A percentile compares a stretch with the other conserved stretches of the same genome.
These are phyloP conservation scores for Yamadazyma phyllophila DNA, from an alignment of 805 yeast genomes.

Conservation along the genomic window DNA sequence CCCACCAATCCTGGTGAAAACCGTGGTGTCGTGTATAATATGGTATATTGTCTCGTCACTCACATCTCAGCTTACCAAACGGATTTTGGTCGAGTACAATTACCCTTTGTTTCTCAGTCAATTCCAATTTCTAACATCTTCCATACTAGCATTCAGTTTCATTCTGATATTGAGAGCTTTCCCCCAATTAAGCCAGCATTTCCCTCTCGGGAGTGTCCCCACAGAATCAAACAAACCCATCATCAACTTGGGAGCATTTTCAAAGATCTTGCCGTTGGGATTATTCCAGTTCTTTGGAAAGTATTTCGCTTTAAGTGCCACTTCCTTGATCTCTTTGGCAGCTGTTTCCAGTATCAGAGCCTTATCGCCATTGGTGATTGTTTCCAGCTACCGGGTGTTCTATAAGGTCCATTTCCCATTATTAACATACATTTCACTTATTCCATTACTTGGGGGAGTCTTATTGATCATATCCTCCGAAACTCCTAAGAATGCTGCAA, in stretches of 20 bases:
- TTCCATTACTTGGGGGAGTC: conserved; percentile 55
- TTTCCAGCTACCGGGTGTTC: conserved; percentile 50
- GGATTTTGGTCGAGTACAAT: conserved; percentile 52
- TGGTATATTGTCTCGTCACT: conserved; percentile 66
- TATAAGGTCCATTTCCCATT: conserved; percentile 51
- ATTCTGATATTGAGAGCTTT: conserved; percentile 31
- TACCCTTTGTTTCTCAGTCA: conserved; percentile 65
- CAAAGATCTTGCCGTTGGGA: conserved; percentile 60
- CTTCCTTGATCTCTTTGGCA: conserved; percentile 63
- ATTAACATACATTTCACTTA: conserved; percentile 49
- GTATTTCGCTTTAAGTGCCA: conserved; percentile 60
- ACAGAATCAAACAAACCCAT: conserved; percentile 21
- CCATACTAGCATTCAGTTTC: conserved; percentile 39
- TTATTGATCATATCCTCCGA: conserved; percentile 44
- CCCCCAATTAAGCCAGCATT: conserved; percentile 30
- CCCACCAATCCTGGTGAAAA: conserved; percentile 37
- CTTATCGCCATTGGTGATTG: conserved; percentile 60
- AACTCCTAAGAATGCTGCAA: conserved; percentile 13
- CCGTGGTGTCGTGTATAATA: conserved; percentile 44
- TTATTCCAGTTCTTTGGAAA: conserved; percentile 66
- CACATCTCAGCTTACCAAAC: conserved; percentile 63
- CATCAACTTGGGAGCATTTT: conserved; percentile 29
- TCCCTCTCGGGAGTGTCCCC: conserved; percentile 60
- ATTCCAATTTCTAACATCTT: conserved; percentile 57
- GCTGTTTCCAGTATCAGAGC: conserved; percentile 73